Conservation (phyloP, 306 rosid species). For the Quercus suber region DNA sequence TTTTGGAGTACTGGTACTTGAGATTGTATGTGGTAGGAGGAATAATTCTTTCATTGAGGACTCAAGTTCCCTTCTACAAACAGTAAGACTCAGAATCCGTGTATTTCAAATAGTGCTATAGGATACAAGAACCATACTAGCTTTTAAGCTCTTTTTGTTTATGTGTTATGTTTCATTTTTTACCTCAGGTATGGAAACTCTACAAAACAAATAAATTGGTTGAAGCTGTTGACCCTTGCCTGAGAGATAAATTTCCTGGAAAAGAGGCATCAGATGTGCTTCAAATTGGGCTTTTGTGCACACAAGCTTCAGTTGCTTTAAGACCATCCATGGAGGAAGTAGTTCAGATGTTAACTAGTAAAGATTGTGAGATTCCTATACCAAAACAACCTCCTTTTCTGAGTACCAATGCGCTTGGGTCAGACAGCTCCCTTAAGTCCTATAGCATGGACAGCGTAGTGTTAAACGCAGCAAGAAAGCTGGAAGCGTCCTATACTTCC, state of each 20-base stretch:
- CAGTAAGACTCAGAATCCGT: conserved; percentile 35
- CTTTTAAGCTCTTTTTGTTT: not conserved
- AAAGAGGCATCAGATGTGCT: conserved; percentile 46
- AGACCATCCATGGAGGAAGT: conserved; percentile 74
- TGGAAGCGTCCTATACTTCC: conserved; percentile 38
- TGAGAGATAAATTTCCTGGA: conserved; percentile 47
- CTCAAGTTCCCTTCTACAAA: conserved; percentile 62
- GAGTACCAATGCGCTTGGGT: conserved; percentile 36
- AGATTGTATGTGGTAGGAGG: conserved; percentile 70
- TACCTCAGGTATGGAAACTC: conserved; percentile 65
- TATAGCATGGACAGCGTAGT: conserved; percentile 43
- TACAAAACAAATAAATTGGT: conserved; percentile 39
- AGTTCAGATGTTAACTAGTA: conserved; percentile 46
- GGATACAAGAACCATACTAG: not conserved
- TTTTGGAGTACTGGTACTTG: conserved; percentile 78
- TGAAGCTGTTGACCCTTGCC: conserved; percentile 55
- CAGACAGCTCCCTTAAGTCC: conserved; percentile 40
- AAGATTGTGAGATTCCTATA: conserved; percentile 36
- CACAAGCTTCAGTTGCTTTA: conserved; percentile 68
- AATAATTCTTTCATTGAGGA: conserved; percentile 57
- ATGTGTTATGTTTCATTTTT: conserved; percentile 10
- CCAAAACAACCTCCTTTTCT: conserved; percentile 83
- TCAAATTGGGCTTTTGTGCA: conserved; percentile 73
- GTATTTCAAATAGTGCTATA: not conserved
- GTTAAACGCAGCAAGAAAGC: conserved; percentile 45